Evolutionary conservation across 768 basidiomycete species (phyloP), one percentile per base, ranked within the genome.

Genomic region (Epithele typhae): DNA sequence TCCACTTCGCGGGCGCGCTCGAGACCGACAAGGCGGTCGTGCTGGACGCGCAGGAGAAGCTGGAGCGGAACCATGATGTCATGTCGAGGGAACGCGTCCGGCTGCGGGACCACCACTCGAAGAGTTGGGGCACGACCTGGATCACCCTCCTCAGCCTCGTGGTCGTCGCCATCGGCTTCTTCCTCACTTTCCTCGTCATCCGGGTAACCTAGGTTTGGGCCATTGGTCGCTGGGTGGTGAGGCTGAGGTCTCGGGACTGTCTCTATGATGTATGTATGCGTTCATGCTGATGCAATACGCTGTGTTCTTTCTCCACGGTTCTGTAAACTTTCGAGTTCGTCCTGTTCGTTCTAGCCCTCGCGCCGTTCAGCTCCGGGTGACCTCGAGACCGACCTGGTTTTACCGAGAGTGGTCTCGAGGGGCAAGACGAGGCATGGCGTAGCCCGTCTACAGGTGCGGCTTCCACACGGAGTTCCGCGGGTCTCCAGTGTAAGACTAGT

Each of bases 11-110:
- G 4, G 72, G 74, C 4, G 71, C 81, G 10, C 69, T 98, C 1
- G 81, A 70, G 34, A 82, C 82, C 45, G 94, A 97, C 64, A 80
- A 86, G 56, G 70, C 72, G 0, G 74, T 92, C 7, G 63, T 96
- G 2, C 78, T 80, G 24, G 70, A 73, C 9, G 78, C 89, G 11
- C 75, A 83, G 52, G 72, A 75, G 55, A 87, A 89, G 64, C 58
- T 98, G 14, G 88, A 89, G 57, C 73, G 74, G 19, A 91, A 90
- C 66, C 76, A 74, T 49, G 81, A 74, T 10, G 70, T 72, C 30
- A 87, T 92, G 82, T 71, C 72, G 61, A 78, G 73, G 56, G 79
- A 87, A 61, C 72, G 85, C 12, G 65, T 67, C 19, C 65, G 75
- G 25, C 56, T 82, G 41, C 64, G 73, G 17, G 68, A 68, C 40